Percentiles rank a stretch among this genome's conserved stretches.
These are phyloP conservation scores for Condylostoma magnum DNA, from an alignment of 169 alveolate species.

Conservation along the genomic window DNA sequence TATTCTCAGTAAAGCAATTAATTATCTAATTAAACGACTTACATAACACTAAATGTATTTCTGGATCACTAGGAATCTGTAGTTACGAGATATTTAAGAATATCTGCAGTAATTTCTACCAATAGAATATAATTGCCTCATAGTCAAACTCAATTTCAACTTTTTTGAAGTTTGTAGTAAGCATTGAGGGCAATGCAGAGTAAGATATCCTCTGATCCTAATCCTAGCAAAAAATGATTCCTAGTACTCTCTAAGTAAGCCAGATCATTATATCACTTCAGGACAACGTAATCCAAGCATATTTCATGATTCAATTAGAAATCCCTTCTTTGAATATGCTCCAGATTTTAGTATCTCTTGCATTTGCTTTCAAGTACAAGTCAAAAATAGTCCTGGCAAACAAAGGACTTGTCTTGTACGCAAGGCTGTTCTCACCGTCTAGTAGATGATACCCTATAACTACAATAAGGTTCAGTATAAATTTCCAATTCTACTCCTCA, in stretches of 20 bases:
- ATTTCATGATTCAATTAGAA: not conserved
- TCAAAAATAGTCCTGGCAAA: not conserved
- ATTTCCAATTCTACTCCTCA: constrained; percentile 6
- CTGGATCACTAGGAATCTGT: too few species aligned
- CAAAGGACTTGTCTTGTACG: not conserved
- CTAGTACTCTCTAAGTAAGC: not conserved
- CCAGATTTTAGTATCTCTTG: constrained; percentile 12
- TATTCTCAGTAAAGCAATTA: too few species aligned
- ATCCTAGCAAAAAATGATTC: not conserved
- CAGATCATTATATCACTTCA: not conserved
- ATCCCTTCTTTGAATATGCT: not conserved
- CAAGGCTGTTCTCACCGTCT: not conserved
- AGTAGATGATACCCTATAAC: not conserved
- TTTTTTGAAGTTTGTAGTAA: not conserved
- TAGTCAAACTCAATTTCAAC: not conserved
- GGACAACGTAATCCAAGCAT: not conserved
- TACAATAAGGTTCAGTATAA: not conserved
- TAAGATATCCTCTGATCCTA: too few species aligned
- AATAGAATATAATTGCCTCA: not conserved
- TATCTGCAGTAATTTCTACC: constrained; percentile 3
- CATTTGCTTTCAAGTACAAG: not conserved
- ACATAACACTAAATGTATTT: too few species aligned
- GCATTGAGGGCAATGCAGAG: not conserved
- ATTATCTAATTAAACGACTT: too few species aligned
- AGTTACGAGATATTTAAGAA: too few species aligned